Evolutionary conservation across 2,329 filamentous ascomycete species (phyloP), one percentile per base, ranked within the genome.

Genomic region (Talaromyces funiculosus): DNA sequence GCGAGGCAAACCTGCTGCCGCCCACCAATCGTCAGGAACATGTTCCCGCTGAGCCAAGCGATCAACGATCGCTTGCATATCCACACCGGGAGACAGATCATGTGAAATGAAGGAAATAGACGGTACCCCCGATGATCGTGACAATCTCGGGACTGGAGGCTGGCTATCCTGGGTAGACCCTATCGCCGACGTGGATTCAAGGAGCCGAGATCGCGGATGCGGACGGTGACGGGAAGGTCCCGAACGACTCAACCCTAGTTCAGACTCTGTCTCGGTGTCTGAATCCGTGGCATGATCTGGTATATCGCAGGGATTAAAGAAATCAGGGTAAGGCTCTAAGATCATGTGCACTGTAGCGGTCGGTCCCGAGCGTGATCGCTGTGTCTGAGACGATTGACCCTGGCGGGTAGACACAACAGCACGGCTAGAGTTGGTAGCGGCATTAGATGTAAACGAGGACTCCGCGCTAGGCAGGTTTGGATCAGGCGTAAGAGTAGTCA

Each of bases 1-100:
- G 64, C 86, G 83, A 68, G 81, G 86, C 64, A 90, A 80, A 43
- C 88, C 88, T 61, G 82, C 86, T 67, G 84, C 82, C 61, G 84
- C 84, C 90, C 90, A 95, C 86, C 88, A 92, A 64, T 90, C 86
- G 63, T 94, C 90, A 0, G 90, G 88, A 58, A 94, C 88, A 67
- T 92, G 89, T 68, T 90, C 84, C 24, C 89, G 80, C 18, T 84
- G 81, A 35, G 87, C 85, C 59, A 95, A 80, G 45, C 85, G 82
- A 66, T 87, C 85, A 37, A 94, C 81, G 51, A 95, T 88, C 55
- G 82, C 81, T 66, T 90, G 87, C 82, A 92, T 88, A 49, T 77
- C 75, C 18, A 67, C 66, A 33, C 73, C 69, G 3, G 57, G 51
- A 62, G 68, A 61, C 20, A 68, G 63, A 55, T 67, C 60, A 42